Evolutionary conservation across 2,329 filamentous ascomycete genomes (phyloP), one percentile per base, ranked within the genome.

Genomic region (Parastagonospora avenae): DNA sequence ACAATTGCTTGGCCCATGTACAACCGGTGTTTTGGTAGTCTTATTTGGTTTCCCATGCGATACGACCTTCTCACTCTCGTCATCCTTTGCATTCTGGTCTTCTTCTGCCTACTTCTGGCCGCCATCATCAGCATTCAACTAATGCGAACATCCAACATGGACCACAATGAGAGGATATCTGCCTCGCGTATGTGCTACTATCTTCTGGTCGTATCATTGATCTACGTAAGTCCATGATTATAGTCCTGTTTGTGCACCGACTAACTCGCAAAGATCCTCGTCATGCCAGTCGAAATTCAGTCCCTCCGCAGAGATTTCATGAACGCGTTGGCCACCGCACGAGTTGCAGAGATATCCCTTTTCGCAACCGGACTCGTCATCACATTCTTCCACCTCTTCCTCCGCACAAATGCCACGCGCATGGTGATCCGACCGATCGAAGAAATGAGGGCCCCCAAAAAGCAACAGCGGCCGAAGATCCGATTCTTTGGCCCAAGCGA

Each of bases 171-270:
- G 68, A 77, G 87, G 40, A 80, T 85, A 50, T 79, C 83, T 30
- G 86, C 87, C 4, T 89, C 86, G 6, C 79, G 85, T 52, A 89
- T 89, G 84, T 83, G 88, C 9, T 90, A 87, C 67, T 89, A 87
- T 65, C 75, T 88, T 55, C 70, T 80, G 1, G 68, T 87, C 45
- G 83, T 79, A 12, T 74, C 85, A 47, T 70, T 74, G 82, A 42
- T 84, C 80, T 47, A 84, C 80, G 66, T 76, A 52, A 67, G 86
- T 88, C 62, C 37, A 37, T 19, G 8, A 19, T 7, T 8, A 12
- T 16, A n/a, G 40, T 14, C 24, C 9, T 4, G 15, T 30, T 4
- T 2, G 11, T 9, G 11, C 35, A 16, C 50, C 65, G 50, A 59
- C 55, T 14, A 19, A 37, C 35, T 12, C 19, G 4, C 1, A 4